phyloP scores from a whole-genome alignment of 1,284 basidiomycete genomes.

The Ceratobasidium sp. region DNA sequence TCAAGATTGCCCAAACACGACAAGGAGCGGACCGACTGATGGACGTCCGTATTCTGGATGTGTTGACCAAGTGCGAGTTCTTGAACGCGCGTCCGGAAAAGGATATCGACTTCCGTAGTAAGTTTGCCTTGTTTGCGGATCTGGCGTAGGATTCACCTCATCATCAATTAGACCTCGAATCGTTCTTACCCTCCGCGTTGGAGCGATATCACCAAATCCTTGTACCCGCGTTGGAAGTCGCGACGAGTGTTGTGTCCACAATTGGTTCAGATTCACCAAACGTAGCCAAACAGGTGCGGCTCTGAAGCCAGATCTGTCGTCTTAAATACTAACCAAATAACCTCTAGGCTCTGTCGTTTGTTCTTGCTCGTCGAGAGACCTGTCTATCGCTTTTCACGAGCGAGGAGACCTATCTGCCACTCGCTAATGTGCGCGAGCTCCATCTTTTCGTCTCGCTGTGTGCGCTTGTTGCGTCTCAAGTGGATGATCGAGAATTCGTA shows the following conservation, averaged over 20 bases:
- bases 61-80: conserved; percentile 88
- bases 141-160: too few species aligned
- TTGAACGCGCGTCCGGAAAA: conserved; percentile 82
- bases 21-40: conserved; percentile 86
- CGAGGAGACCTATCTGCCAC: conserved; percentile 66
- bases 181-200: conserved; percentile 85
- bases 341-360: conserved; percentile 72
- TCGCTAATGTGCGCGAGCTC: conserved; percentile 76
- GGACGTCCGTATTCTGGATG: conserved; percentile 78
- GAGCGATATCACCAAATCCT: conserved; percentile 90
- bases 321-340: conserved; percentile 1
- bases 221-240: conserved; percentile 83
- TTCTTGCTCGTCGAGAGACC: conserved; percentile 80
- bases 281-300: conserved; percentile 67
- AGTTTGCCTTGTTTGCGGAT: conserved; percentile 45
- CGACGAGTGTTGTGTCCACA: conserved; percentile 72
- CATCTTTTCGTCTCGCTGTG: conserved; percentile 77
- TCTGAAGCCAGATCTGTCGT: neutral
- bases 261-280: conserved; percentile 70
- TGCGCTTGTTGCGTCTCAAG: conserved; percentile 66
- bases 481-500: conserved; percentile 80
- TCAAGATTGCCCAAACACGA: conserved; percentile 81
- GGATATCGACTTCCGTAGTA: conserved; percentile 83
- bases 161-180: conserved; percentile 68
- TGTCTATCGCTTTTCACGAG: conserved; percentile 79